These are phyloP conservation scores for Alternaria solani DNA, from an alignment of 2,329 filamentous ascomycete genomes.

Conservation along the genomic window DNA sequence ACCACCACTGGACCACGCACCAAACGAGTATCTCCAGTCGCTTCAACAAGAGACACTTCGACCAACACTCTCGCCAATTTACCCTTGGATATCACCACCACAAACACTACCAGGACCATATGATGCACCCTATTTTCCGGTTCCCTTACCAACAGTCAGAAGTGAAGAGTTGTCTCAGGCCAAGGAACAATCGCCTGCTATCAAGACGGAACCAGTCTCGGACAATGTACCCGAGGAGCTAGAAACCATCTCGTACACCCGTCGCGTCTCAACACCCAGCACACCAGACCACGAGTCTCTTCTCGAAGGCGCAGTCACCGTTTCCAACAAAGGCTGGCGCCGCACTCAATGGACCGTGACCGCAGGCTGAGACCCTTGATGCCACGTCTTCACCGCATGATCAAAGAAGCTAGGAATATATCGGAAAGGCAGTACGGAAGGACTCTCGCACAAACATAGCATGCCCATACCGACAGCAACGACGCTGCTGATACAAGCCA, in stretches of 20 bases:
- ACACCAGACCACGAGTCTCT: conserved; percentile 19
- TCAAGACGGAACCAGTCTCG: conserved; percentile 11
- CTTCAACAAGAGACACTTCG: conserved; percentile 25
- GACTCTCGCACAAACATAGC: conserved; percentile 4
- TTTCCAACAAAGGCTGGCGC: conserved; percentile 43
- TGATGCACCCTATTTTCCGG: conserved; percentile 46
- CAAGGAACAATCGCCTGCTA: conserved; percentile 17
- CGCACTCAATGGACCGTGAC: conserved; percentile 47
- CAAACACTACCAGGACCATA: conserved; percentile 47
- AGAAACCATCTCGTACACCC: conserved; percentile 32
- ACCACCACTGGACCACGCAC: conserved; percentile 1
- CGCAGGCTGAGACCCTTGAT: conserved; percentile 32
- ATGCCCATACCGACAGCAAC: not conserved
- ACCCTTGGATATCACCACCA: conserved; percentile 46
- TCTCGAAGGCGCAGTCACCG: conserved; percentile 39
- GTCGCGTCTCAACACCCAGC: conserved; percentile 37
- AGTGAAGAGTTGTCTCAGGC: conserved; percentile 17
- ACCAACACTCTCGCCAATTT: conserved; percentile 33
- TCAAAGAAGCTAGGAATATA: conserved; percentile 2
- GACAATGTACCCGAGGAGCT: conserved; percentile 7
- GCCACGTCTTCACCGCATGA: conserved; percentile 2
- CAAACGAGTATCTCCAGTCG: conserved; percentile 24
- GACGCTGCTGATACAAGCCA: conserved; percentile 3
- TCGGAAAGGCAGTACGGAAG: not conserved
- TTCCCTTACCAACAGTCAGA: conserved; percentile 39